These are phyloP conservation scores for Actinomortierella wolfii DNA, from an alignment of 371 early-diverging fungal genomes.

Conservation along the genomic window DNA sequence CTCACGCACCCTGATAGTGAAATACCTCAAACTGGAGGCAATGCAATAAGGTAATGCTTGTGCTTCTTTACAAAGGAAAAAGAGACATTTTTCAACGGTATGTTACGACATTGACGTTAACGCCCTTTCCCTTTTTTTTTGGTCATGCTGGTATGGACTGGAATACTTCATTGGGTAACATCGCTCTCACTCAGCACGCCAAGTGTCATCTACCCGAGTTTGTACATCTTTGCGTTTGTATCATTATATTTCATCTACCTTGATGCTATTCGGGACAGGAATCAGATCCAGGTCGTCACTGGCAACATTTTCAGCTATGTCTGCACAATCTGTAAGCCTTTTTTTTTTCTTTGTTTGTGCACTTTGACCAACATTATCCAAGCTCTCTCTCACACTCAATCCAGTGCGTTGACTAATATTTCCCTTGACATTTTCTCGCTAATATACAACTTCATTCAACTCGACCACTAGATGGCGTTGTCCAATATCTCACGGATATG, in stretches of 20 bases:
- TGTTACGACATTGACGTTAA: not conserved
- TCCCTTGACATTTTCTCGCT: not conserved
- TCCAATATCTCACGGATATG: conserved; percentile 34
- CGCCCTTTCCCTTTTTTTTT: not conserved
- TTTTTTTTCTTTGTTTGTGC: not conserved
- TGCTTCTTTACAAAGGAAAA: not conserved
- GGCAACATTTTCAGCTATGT: conserved; percentile 33
- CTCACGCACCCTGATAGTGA: no score
- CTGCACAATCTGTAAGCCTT: conserved; percentile 30
- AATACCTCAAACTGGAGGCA: conserved; percentile 5
- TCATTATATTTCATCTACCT: conserved; percentile 29
- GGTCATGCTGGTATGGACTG: not conserved
- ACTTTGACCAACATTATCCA: no score
- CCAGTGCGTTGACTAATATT: no score
- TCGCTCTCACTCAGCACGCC: conserved; percentile 28
- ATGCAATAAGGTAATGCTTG: conserved; percentile 19
- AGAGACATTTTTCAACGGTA: not conserved
- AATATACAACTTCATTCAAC: no score
- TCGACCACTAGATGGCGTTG: conserved; percentile 41
- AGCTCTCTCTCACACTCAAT: no score
- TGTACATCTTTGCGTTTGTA: conserved; percentile 32
- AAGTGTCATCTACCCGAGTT: conserved; percentile 30
- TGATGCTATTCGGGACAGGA: conserved; percentile 41
- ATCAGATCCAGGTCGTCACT: conserved; percentile 45
- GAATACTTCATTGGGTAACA: not conserved